A percentile compares a stretch with the other conserved stretches of the same genome.
Evolutionary conservation across 2,329 filamentous ascomycete genomes (phyloP).

Genomic region (Fusarium burgessii): DNA sequence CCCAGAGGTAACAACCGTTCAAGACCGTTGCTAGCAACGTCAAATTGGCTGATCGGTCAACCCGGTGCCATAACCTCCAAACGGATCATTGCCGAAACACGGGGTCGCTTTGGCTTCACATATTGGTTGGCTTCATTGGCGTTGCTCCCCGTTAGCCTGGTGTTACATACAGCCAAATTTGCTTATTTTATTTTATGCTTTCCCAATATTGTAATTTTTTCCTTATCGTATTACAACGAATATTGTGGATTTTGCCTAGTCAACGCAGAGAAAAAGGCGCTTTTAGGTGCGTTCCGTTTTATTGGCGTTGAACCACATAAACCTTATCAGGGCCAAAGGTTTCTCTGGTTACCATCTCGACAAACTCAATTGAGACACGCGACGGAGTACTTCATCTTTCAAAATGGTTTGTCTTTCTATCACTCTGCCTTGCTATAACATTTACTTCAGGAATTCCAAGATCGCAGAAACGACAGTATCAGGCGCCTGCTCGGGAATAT

Average conservation of each 20-base stretch:
- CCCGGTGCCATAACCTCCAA: no score
- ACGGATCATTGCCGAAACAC: neutral
- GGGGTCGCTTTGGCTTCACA: neutral
- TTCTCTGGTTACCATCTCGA: neutral
- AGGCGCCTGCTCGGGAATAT: conserved; percentile 64
- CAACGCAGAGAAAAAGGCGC: neutral
- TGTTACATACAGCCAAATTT: neutral
- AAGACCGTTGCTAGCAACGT: neutral
- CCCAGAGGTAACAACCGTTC: fast-evolving
- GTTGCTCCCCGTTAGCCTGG: neutral
- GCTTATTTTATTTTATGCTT: neutral
- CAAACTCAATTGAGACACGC: neutral
- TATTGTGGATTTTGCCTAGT: neutral
- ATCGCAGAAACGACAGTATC: conserved; percentile 58
- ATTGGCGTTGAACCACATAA: no score
- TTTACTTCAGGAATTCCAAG: conserved; percentile 53
- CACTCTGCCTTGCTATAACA: fast-evolving
- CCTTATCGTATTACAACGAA: no score
- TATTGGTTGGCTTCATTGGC: neutral
- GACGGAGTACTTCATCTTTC: neutral
- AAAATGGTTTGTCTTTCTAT: neutral
- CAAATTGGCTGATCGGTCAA: neutral
- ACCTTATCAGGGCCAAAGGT: no score
- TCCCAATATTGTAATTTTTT: neutral
- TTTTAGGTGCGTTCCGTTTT: no score